A percentile compares a stretch with the other conserved stretches of the same genome.
These are phyloP conservation scores for Luzula sylvatica DNA, from an alignment of 176 grass and related monocot species.

Conservation along the genomic window DNA sequence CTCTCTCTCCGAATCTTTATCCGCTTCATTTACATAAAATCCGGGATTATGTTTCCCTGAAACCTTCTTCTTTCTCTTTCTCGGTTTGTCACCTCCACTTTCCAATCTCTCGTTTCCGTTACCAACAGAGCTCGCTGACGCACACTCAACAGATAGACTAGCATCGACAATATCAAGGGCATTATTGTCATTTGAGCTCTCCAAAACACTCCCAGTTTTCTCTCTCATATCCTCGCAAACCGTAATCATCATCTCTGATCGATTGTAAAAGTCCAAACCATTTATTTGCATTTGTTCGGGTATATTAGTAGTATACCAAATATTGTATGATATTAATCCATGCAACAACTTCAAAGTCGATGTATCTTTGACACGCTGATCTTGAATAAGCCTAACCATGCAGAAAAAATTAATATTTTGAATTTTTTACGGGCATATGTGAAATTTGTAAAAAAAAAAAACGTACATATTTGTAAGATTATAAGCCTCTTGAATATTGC, in stretches of 20 bases:
- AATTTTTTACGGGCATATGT: neutral
- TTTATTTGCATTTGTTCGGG: too few species aligned
- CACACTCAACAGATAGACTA: neutral
- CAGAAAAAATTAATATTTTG: neutral
- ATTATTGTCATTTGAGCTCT: too few species aligned
- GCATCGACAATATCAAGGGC: too few species aligned
- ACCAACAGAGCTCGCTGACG: conserved; percentile 6
- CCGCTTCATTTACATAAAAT: neutral
- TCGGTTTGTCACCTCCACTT: neutral
- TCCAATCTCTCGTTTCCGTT: conserved; percentile 4
- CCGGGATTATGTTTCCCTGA: neutral
- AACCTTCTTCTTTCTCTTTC: conserved; percentile 9
- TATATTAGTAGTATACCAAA: too few species aligned
- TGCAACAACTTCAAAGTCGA: neutral
- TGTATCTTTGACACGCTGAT: neutral
- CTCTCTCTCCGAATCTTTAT: neutral
- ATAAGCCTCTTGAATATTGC: conserved; percentile 8
- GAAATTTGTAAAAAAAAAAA: conserved; percentile 8
- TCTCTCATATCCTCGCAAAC: too few species aligned
- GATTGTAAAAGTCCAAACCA: too few species aligned
- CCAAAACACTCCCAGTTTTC: too few species aligned
- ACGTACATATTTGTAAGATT: conserved; percentile 2
- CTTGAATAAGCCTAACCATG: neutral
- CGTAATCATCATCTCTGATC: too few species aligned
- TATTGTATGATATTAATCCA: neutral